Evolutionary conservation across 257 asterid genomes (phyloP), one percentile per base, ranked within the genome.

Genomic region (Capsicum pubescens): DNA sequence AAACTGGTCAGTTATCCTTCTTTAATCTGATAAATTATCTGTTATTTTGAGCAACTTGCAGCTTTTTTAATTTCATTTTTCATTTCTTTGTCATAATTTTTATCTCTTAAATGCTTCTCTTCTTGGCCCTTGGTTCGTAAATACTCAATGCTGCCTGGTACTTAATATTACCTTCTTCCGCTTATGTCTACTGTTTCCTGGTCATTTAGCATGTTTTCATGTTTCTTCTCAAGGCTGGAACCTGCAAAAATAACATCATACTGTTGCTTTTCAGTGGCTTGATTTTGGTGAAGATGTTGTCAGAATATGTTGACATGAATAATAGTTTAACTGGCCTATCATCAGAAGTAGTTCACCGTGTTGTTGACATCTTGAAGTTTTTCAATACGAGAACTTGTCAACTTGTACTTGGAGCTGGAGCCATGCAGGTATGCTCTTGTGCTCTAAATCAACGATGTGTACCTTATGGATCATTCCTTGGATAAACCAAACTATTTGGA

Each of bases 331-430:
- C 98, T 42, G 89, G 90, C 46, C 92, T 95, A 55, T 95, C 99
- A 83, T 94, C 98, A 54, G 98, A 97, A 89, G 90, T 97, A 82
- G 98, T 95, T 88, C 98, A 95, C 83, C 99, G 98, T 48, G 94
- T 97, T 68, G 98, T 95, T 86, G 99, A 95, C 86, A 92, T 95
- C 83, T 92, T 97, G 93, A 97, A 97, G 85, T 87, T 95, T 85
- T 97, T 97, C 90, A 97, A 97, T 87, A 92, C 99, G 56, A 93
- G 98, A 88, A 91, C 99, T 4, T 95, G 97, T 83, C 99, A 95
- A 86, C 99, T 97, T 88, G 99, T 97, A 86, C 99, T 97, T 84
- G 99, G 99, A 82, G 99, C 99, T 32, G 97, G 95, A 88, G 99
- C 99, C 87, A 95, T 97, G 88, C 99, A 97, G 99, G 99, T 97